phyloP scores from a whole-genome alignment of 805 yeast genomes.

The Metschnikowia reukaufii region DNA sequence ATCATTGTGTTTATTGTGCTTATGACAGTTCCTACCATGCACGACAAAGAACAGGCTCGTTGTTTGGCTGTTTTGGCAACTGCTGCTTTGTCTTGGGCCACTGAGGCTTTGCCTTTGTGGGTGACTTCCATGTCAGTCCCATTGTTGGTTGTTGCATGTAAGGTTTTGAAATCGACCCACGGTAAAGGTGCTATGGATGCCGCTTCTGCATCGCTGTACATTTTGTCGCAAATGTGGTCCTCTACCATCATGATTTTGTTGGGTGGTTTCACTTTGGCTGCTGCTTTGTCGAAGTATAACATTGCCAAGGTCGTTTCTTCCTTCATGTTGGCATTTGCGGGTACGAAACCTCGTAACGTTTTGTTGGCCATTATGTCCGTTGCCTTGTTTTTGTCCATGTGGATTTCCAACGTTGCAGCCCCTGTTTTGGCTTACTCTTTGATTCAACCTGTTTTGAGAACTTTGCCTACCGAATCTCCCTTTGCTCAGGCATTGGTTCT shows the following conservation, averaged over 20 bases:
- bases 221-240: slow-evolving; percentile 90
- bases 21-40: slow-evolving; percentile 32
- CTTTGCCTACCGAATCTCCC: slow-evolving; percentile 73
- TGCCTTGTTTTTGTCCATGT: slow-evolving; percentile 84
- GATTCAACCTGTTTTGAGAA: slow-evolving; percentile 84
- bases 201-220: slow-evolving; percentile 71
- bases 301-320: slow-evolving; percentile 86
- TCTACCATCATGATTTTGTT: slow-evolving; percentile 85
- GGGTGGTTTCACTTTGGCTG: slow-evolving; percentile 95
- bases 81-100: slow-evolving; percentile 91
- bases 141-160: slow-evolving; percentile 68
- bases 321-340: slow-evolving; percentile 75
- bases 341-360: slow-evolving; percentile 78
- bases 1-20: slow-evolving; percentile 44
- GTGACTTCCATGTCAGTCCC: slow-evolving; percentile 87
- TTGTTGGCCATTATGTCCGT: slow-evolving; percentile 81
- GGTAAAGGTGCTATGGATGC: slow-evolving; percentile 55
- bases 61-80: slow-evolving; percentile 79
- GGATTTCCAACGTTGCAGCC: slow-evolving; percentile 97
- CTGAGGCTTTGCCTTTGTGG: slow-evolving; percentile 89
- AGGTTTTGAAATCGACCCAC: slow-evolving; percentile 57
- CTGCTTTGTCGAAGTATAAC: slow-evolving; percentile 87
- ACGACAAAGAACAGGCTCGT: slow-evolving; percentile 35
- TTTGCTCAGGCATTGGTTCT: slow-evolving; percentile 82
- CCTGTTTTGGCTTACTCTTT: slow-evolving; percentile 92